Evolutionary conservation across 306 rosid species (phyloP).

Genomic region (Corylus heterophylla): DNA sequence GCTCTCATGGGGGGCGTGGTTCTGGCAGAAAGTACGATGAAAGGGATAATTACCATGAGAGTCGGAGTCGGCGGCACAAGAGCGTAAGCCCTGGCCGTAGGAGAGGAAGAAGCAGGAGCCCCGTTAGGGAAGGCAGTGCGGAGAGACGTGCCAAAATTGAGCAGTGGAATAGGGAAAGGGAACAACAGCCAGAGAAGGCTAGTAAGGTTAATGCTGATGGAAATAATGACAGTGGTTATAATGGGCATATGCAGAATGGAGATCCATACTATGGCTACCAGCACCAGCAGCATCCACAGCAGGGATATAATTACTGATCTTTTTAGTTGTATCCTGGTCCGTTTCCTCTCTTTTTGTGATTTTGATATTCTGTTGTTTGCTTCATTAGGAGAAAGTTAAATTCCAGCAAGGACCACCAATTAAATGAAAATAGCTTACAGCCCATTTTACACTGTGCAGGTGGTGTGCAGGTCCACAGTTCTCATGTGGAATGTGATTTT

Average conservation of each 20-base stretch:
- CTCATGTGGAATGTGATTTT: slow-evolving; percentile 56
- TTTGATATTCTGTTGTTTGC: slow-evolving; percentile 1
- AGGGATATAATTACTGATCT: slow-evolving; percentile 46
- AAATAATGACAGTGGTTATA: slow-evolving; percentile 8
- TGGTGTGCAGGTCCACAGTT: slow-evolving; percentile 84
- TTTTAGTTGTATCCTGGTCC: slow-evolving; percentile 39
- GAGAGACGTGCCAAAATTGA: slow-evolving; percentile 88
- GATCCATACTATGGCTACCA: slow-evolving; percentile 34
- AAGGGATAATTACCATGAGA: slow-evolving; percentile 56
- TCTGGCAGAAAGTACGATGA: slow-evolving; percentile 67
- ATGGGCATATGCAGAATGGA: slow-evolving; percentile 29
- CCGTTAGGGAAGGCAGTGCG: slow-evolving; percentile 73
- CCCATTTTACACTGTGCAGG: slow-evolving; percentile 92
- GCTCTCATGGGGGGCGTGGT: slow-evolving; percentile 43
- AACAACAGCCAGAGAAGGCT: slow-evolving; percentile 39
- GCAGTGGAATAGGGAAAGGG: slow-evolving; percentile 87
- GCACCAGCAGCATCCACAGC: slow-evolving; percentile 29
- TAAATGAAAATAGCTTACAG: slow-evolving; percentile 56
- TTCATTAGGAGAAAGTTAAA: slow-evolving; percentile 18
- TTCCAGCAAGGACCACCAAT: slow-evolving; percentile 31
- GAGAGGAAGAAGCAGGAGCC: slow-evolving; percentile 59
- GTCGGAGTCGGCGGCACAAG: slow-evolving; percentile 56
- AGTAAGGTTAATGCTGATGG: slow-evolving; percentile 29
- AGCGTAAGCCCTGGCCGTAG: slow-evolving; percentile 59
- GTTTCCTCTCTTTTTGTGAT: slow-evolving; percentile 27